These are phyloP conservation scores for Cetradonia linearis DNA, from an alignment of 495 filamentous ascomycete genomes.

Conservation along the genomic window DNA sequence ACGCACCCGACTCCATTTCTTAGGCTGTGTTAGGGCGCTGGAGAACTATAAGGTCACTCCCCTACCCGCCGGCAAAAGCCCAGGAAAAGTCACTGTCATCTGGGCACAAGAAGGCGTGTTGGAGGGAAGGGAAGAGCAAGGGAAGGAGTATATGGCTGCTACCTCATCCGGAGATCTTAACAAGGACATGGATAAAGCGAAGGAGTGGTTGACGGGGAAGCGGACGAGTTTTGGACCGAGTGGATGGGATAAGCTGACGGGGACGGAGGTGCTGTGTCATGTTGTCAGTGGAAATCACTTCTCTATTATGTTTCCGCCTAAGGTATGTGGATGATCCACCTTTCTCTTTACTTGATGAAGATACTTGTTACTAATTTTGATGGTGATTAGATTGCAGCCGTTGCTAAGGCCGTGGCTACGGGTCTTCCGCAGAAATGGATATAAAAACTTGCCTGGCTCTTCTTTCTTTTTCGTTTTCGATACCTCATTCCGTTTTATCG, in stretches of 20 bases:
- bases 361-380: background rate
- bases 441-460: background rate
- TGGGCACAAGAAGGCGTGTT: conserved; percentile 58
- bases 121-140: conserved; percentile 8
- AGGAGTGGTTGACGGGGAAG: conserved; percentile 16
- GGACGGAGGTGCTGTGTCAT: conserved; percentile 13
- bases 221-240: conserved; percentile 14
- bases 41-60: conserved; percentile 50
- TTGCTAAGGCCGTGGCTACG: background rate
- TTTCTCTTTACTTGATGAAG: background rate
- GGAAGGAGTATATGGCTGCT: conserved; percentile 12
- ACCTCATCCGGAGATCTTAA: background rate
- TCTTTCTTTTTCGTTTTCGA: background rate
- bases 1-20: conserved; percentile 45
- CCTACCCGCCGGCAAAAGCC: background rate
- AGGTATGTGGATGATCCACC: background rate
- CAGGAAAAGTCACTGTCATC: conserved; percentile 43
- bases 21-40: conserved; percentile 47
- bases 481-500: background rate
- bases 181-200: conserved; percentile 15
- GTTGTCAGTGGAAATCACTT: conserved; percentile 15
- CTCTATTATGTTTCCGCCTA: conserved; percentile 17
- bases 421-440: background rate
- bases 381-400: background rate
- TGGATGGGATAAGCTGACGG: conserved; percentile 14